Evolutionary conservation across 2,329 filamentous ascomycete species (phyloP), one percentile per base, ranked within the genome.

Genomic region (Nemania sp.): DNA sequence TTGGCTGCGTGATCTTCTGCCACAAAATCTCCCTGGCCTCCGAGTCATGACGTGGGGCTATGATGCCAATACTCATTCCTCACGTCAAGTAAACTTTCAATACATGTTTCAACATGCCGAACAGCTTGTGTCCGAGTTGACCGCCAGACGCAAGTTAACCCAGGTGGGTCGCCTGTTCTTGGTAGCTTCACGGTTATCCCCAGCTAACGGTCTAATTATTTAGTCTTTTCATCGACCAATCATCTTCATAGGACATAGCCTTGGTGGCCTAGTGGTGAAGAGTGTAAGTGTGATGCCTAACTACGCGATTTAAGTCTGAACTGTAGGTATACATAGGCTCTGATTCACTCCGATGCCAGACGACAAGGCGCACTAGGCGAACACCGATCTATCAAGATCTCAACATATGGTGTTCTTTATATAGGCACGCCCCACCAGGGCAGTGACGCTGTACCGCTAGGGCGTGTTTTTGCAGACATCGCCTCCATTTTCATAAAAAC

Each of bases 241-340:
- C 26, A 43, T 53, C n/a, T 53, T 53, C 19, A 14, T 53, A 17
- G 43, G 28, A 12, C 43, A 53, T 28, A 43, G 50, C 36, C 43
- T 48, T 23, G 50, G 50, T 8, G 43, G 36, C 5, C 11, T 53
- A 17, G 34, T 53, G 9, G 20, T 53, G 14, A 53, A 53, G 30
- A 36, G 37, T 7, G 50, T 53, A 22, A 17, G 36, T 48, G 30
- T 33, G n/a, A n/a, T n/a, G n/a, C n/a, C n/a, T n/a, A n/a, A n/a
- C n/a, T n/a, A n/a, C n/a, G n/a, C n/a, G n/a, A n/a, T n/a, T n/a
- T n/a, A n/a, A n/a, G n/a, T n/a, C n/a, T n/a, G n/a, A n/a, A n/a
- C n/a, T n/a, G n/a, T n/a, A n/a, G n/a, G n/a, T n/a, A n/a, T n/a
- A n/a, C n/a, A n/a, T 17, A 37, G 47, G 47, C 47, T 11, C n/a